Evolutionary conservation across 371 early-diverging fungal genomes (phyloP).

Genomic region (Smittium mucronatum): DNA sequence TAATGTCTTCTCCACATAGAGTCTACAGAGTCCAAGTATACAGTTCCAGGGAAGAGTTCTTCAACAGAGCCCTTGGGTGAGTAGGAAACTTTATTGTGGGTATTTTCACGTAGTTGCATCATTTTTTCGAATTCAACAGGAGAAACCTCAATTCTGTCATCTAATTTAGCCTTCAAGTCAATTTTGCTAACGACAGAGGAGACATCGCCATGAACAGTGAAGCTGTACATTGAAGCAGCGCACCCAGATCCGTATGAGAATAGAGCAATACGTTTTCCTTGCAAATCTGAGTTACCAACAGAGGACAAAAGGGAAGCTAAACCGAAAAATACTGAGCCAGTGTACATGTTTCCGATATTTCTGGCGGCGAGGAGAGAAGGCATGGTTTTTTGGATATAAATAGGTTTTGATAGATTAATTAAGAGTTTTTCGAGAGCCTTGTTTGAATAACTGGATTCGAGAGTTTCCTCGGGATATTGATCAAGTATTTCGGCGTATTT

Average conservation of each 20-base stretch:
- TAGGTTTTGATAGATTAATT: constrained; percentile 56
- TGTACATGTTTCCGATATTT: constrained; percentile 95
- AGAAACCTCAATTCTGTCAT: constrained; percentile 53
- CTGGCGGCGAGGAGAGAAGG: constrained; percentile 73
- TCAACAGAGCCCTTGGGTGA: constrained; percentile 46
- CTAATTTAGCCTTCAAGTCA: constrained; percentile 55
- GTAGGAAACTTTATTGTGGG: constrained; percentile 70
- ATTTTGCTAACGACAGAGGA: constrained; percentile 45
- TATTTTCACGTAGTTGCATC: constrained; percentile 77
- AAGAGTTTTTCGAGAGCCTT: constrained; percentile 84
- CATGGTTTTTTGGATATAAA: constrained; percentile 58
- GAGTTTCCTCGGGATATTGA: constrained; percentile 40
- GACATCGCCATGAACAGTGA: constrained; percentile 59
- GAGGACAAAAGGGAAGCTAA: constrained; percentile 72
- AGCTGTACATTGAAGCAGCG: constrained; percentile 85
- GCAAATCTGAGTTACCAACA: constrained; percentile 49
- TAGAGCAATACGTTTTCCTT: constrained; percentile 69
- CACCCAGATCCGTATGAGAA: constrained; percentile 97
- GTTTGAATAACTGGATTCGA: constrained; percentile 66
- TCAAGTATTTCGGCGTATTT: constrained; percentile 43
- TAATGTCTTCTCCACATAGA: constrained; percentile 70
- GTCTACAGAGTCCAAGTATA: constrained; percentile 78
- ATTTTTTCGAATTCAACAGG: constrained; percentile 66
- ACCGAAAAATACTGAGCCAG: constrained; percentile 83
- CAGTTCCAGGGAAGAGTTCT: constrained; percentile 50